Evolutionary conservation across 164 flowering plant species (phyloP).

Genomic region (Santalum album): DNA sequence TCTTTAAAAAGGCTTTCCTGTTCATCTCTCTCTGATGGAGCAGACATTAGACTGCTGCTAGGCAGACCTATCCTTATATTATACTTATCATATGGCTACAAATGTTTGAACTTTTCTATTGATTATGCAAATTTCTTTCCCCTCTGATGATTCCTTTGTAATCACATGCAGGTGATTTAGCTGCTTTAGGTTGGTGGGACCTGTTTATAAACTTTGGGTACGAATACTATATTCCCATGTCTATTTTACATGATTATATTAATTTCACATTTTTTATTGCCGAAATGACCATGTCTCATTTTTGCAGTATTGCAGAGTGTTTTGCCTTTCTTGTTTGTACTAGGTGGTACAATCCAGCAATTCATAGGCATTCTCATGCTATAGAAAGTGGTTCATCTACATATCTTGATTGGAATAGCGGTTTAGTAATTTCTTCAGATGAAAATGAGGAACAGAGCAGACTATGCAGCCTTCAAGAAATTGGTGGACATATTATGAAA

Average conservation of each 20-base stretch:
- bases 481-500: conserved; percentile 94
- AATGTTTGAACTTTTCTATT: not conserved
- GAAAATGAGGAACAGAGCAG: conserved; percentile 43
- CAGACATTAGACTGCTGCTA: too few species aligned
- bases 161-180: conserved; percentile 87
- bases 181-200: conserved; percentile 93
- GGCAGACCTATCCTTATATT: too few species aligned
- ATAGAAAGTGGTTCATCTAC: conserved; percentile 52
- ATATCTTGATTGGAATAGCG: conserved; percentile 70
- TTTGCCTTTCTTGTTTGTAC: conserved; percentile 94
- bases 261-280: not conserved
- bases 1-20: too few species aligned
- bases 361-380: conserved; percentile 44
- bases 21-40: too few species aligned
- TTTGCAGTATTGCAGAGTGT: conserved; percentile 78
- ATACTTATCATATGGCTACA: not conserved
- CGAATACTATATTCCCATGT: too few species aligned
- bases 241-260: too few species aligned
- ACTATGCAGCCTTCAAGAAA: conserved; percentile 58
- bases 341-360: conserved; percentile 84
- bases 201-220: conserved; percentile 88
- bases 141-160: not conserved
- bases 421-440: conserved; percentile 47
- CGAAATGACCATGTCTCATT: not conserved
- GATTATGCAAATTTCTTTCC: not conserved